Percentiles rank a stretch among this genome's conserved stretches.
These are phyloP conservation scores for Salix purpurea DNA, from an alignment of 345 rosid species.

Conservation along the genomic window DNA sequence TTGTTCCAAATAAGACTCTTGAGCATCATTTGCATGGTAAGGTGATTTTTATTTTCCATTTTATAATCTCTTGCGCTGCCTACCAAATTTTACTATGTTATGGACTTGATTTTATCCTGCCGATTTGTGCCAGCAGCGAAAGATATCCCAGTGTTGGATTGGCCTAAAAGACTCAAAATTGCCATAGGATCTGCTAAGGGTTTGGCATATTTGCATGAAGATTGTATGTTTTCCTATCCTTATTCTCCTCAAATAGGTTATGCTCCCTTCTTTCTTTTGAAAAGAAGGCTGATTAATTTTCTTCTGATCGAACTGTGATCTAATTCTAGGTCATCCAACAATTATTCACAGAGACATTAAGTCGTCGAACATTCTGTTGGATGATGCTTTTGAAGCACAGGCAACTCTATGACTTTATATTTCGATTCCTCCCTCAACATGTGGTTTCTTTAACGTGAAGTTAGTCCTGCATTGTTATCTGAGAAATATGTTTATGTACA, in stretches of 20 bases:
- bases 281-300: background rate
- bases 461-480: background rate
- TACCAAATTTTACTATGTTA: background rate
- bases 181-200: conserved; percentile 98
- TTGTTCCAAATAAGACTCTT: conserved; percentile 82
- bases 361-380: conserved; percentile 82
- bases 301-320: background rate
- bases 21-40: conserved; percentile 93
- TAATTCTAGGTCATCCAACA: conserved; percentile 73
- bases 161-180: conserved; percentile 78
- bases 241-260: background rate
- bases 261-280: background rate
- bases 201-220: conserved; percentile 94
- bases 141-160: conserved; percentile 60
- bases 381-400: conserved; percentile 80
- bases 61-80: background rate
- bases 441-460: background rate
- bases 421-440: background rate
- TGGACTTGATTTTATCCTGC: background rate
- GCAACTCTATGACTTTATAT: conserved; percentile 28
- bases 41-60: conserved; percentile 1
- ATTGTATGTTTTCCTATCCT: conserved; percentile 53
- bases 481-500: conserved; percentile 19
- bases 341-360: conserved; percentile 94
- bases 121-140: conserved; percentile 37